Evolutionary conservation across 805 yeast species (phyloP).

Genomic region (Wickerhamiella brachini): DNA sequence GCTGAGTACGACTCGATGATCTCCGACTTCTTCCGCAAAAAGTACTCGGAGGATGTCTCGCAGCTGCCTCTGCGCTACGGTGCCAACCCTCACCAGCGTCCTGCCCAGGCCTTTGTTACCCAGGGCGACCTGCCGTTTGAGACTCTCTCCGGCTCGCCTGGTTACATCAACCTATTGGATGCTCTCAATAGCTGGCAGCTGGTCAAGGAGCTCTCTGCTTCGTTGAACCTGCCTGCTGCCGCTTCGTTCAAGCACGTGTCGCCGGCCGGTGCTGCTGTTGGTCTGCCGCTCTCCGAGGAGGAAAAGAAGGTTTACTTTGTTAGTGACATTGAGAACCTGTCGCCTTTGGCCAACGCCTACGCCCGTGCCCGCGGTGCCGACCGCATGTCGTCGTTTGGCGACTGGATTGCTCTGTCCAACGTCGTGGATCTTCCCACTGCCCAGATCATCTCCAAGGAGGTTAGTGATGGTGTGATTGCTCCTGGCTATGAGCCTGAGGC

Average conservation of each 20-base stretch:
- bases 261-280: conserved; percentile 98
- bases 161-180: conserved; percentile 91
- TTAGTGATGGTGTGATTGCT: conserved; percentile 96
- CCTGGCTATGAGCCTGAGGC: conserved; percentile 95
- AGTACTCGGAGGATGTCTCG: conserved; percentile 76
- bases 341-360: conserved; percentile 94
- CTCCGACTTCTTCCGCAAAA: conserved; percentile 94
- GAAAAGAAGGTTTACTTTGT: conserved; percentile 96
- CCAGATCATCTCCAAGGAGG: conserved; percentile 92
- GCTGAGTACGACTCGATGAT: conserved; percentile 95
- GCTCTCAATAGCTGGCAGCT: conserved; percentile 98
- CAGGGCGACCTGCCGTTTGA: conserved; percentile 86
- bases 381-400: conserved; percentile 98
- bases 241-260: conserved; percentile 98
- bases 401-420: conserved; percentile 93
- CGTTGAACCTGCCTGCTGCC: conserved; percentile 93
- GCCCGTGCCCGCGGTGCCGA: conserved; percentile 99
- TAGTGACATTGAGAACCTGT: conserved; percentile 81
- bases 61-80: conserved; percentile 96
- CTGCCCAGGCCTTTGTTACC: conserved; percentile 90
- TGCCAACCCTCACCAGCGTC: conserved; percentile 98
- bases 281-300: conserved; percentile 76
- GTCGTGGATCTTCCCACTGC: conserved; percentile 95
- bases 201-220: conserved; percentile 90
- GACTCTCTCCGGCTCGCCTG: conserved; percentile 90